These are phyloP conservation scores for Alloteropsis semialata DNA, from an alignment of 176 grass and related monocot genomes.

Conservation along the genomic window DNA sequence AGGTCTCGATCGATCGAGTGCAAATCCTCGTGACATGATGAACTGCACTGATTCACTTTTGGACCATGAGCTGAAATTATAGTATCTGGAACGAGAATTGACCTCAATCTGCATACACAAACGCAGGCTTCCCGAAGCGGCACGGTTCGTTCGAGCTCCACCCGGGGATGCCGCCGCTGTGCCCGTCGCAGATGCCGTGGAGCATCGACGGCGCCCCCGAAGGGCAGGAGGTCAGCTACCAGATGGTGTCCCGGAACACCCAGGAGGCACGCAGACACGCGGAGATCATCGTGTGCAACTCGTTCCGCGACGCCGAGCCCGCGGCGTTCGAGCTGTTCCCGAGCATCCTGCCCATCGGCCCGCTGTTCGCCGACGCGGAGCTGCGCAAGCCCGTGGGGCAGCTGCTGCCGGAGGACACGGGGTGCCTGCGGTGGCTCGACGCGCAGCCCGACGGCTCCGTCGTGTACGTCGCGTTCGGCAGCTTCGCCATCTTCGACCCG, in stretches of 20 bases:
- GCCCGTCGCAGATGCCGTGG: constrained; percentile 36
- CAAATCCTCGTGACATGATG: too few species aligned
- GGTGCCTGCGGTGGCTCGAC: constrained; percentile 42
- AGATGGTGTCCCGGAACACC: neutral
- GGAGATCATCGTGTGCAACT: constrained; percentile 41
- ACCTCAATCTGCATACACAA: neutral
- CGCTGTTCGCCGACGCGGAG: neutral
- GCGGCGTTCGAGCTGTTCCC: constrained; percentile 6
- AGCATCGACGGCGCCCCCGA: neutral
- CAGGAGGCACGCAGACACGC: neutral
- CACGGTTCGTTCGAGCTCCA: constrained; percentile 19
- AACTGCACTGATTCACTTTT: too few species aligned
- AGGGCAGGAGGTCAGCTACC: neutral
- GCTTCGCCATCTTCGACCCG: constrained; percentile 31
- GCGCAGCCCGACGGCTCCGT: constrained; percentile 37
- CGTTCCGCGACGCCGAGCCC: constrained; percentile 24
- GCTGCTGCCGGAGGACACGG: constrained; percentile 30
- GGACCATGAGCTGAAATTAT: neutral
- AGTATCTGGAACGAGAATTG: too few species aligned
- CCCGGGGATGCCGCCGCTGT: constrained; percentile 36
- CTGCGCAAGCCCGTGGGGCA: neutral
- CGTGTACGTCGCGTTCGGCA: constrained; percentile 67
- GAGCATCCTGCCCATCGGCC: constrained; percentile 22
- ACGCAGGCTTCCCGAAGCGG: constrained; percentile 21
- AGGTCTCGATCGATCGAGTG: too few species aligned